Base-by-base conservation (phyloP, 148 eudicot species). In the Rhododendron williamsianum region DNA sequence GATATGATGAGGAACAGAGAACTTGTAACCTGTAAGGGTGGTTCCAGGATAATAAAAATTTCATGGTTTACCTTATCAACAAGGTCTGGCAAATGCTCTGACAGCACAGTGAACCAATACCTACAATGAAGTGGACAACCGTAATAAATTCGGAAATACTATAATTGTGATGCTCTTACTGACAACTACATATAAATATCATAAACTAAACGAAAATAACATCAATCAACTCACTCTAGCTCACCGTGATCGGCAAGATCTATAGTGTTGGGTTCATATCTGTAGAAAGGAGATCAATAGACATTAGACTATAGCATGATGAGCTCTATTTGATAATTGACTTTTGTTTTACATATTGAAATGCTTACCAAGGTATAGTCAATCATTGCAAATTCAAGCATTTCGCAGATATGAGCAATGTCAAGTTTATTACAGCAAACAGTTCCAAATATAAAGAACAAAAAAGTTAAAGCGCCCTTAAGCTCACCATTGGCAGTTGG, bases 181-280 rank as follows among this genome's bases (percentile, higher is more conserved):
- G 7, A n/a, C 25, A 10, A 23, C 25, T 30, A 51, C 8, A 58
- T 38, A 71, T 69, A 76, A 41, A 49, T 45, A 83, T 63, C 85
- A 41, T n/a, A 46, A 43, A 48, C 80, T 69, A 45, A 36, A n/a
- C 49, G 78, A 6, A 67, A 15, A 72, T 45, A 27, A 80, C 60
- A 45, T 78, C 67, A 19, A 36, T 25, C 7, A 56, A 92, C 99
- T 92, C 86, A 97, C 99, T 95, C 98, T 67, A 94, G 94, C 87
- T 97, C 99, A 82, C 92, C 87, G 27, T 81, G 98, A 82, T 95
- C 98, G 33, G 96, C 91, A 84, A 97, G 96, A 88, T 97, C 99
- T 52, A 97, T 92, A 38, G 99, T 97, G 89, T 95, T 97, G 46
- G 98, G 99, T 86, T 97, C 98, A 83, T 97, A 97, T 78, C 99